Base-by-base conservation (phyloP, 805 yeast species). In the Danielia oregonensis region DNA sequence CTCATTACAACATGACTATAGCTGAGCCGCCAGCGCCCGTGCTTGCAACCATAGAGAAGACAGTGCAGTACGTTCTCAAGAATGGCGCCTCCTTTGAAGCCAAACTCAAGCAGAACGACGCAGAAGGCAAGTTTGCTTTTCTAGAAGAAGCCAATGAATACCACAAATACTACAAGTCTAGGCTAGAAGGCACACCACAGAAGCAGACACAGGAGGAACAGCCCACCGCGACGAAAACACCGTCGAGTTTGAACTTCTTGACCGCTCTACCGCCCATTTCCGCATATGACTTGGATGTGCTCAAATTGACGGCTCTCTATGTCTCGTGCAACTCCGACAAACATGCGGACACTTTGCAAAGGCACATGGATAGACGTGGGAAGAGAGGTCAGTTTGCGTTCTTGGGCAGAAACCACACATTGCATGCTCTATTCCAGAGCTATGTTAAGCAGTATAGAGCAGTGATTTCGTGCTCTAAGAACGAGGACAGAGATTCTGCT, bases 261-360 rank as follows among this genome's bases (percentile, higher is more conserved):
- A 49, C 40, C 26, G 58, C 48, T 30, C 40, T 53, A 34, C 65
- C 61, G 27, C 57, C 55, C 33, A 64, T 86, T 3, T 76, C 91
- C 0, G 52, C 72, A 0, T 61, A 70, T 19, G 96, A 88, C 54
- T 58, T 83, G 17, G 82, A 82, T 17, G 65, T 83, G 8, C 71
- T 91, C 27, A 83, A 85, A 52, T 49, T 78, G 2, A 76, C 89
- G 1, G 96, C 97, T 0, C 68, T 76, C 34, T 78, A 73, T 48
- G 76, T 76, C 1, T 85, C 87, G 1, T 53, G 66, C 12, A 79
- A 85, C 49, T 86, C 86, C 1, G 58, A 60, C 2, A 53, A 50
- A 9, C 72, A 74, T 36, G 54, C 43, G n/a, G 33, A 44, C 3
- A 39, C 38, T 17, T 44, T 74, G 14, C 51, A 57, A 2, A 52